Percentiles rank a stretch among this genome's conserved stretches.
These are phyloP conservation scores for Coemansia guatemalensis DNA, from an alignment of 192 early-diverging fungal species.

Conservation along the genomic window DNA sequence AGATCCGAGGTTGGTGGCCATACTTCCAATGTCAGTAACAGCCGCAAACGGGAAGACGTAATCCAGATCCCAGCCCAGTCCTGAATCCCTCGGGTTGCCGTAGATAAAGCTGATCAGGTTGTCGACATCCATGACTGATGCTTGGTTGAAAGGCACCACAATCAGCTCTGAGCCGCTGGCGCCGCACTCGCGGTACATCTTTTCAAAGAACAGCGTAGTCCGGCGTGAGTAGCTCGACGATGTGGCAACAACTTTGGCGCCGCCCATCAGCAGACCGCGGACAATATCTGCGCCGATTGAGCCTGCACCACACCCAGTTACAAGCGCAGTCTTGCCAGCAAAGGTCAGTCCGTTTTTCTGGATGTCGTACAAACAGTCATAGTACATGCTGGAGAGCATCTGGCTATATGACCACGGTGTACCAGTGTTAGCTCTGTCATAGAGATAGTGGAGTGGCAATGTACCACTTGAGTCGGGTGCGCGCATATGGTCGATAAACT, in stretches of 20 bases:
- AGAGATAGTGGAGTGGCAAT: constrained; percentile 52
- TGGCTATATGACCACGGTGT: constrained; percentile 63
- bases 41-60: constrained; percentile 93
- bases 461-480: too few species aligned
- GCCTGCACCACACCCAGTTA: constrained; percentile 90
- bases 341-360: constrained; percentile 79
- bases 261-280: constrained; percentile 87
- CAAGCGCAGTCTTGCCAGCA: constrained; percentile 74
- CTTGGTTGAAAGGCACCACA: constrained; percentile 94
- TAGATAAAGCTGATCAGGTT: constrained; percentile 84
- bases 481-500: too few species aligned
- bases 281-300: too few species aligned
- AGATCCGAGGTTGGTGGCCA: constrained; percentile 78
- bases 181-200: constrained; percentile 83
- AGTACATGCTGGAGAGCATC: constrained; percentile 69
- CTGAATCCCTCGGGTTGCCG: constrained; percentile 49
- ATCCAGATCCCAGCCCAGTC: constrained; percentile 89
- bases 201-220: constrained; percentile 84
- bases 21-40: constrained; percentile 79
- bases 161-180: constrained; percentile 81
- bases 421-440: neutral
- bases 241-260: constrained; percentile 85
- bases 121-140: constrained; percentile 77
- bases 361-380: constrained; percentile 68
- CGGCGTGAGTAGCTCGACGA: constrained; percentile 79